phyloP scores from a whole-genome alignment of 1,284 basidiomycete species.

The Ustilago nuda region DNA sequence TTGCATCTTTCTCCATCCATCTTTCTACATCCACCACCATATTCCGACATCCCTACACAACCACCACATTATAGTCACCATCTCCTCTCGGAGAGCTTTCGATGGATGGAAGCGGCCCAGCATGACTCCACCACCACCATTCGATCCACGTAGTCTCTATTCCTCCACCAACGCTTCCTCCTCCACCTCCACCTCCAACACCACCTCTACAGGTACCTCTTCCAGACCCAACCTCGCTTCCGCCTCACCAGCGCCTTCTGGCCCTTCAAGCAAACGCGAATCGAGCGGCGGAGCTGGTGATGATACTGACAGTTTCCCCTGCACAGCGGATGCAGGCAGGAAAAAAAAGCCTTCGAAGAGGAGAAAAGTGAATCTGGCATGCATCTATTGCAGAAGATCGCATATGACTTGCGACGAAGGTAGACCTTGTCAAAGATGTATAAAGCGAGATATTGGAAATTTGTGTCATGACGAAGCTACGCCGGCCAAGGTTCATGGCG shows the following conservation, averaged over 20 bases:
- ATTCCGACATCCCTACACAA: slow-evolving; percentile 1
- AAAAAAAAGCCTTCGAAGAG: slow-evolving; percentile 57
- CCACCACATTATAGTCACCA: background rate
- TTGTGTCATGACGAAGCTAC: slow-evolving; percentile 64
- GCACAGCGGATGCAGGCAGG: background rate
- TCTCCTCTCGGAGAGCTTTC: background rate
- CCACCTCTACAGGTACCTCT: slow-evolving; percentile 3
- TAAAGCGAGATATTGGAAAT: slow-evolving; percentile 71
- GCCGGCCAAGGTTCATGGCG: slow-evolving; percentile 27
- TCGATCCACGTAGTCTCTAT: slow-evolving; percentile 48
- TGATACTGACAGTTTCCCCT: slow-evolving; percentile 18
- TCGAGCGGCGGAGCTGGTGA: slow-evolving; percentile 8
- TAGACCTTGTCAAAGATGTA: slow-evolving; percentile 70
- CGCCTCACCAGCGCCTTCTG: slow-evolving; percentile 8
- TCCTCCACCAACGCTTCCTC: slow-evolving; percentile 23
- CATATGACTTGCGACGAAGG: slow-evolving; percentile 74
- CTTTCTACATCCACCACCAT: slow-evolving; percentile 4
- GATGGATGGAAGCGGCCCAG: slow-evolving; percentile 7
- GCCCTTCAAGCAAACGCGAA: slow-evolving; percentile 24
- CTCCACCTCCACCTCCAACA: slow-evolving; percentile 4
- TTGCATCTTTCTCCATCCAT: background rate
- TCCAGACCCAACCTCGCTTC: slow-evolving; percentile 9
- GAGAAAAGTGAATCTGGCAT: slow-evolving; percentile 74
- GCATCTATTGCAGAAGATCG: slow-evolving; percentile 90
- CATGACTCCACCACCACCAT: slow-evolving; percentile 34